Conservation (phyloP, 495 filamentous ascomycete genomes). For the Schizothecium vesticola region DNA sequence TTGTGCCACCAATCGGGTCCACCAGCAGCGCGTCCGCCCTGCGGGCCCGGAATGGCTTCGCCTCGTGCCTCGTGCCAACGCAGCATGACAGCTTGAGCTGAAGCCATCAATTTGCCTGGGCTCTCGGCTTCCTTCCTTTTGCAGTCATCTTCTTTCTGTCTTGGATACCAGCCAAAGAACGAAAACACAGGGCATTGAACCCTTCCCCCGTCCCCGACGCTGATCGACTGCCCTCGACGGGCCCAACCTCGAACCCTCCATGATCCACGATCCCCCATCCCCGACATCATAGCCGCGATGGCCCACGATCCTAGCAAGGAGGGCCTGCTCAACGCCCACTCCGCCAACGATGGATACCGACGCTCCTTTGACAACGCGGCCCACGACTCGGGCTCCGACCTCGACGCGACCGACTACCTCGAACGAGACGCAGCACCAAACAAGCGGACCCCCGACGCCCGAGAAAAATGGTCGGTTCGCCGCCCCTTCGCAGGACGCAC, state of each 20-base stretch:
- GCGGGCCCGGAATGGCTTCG: not conserved
- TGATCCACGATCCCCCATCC: not conserved
- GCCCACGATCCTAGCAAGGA: conserved; percentile 16
- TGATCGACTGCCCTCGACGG: not conserved
- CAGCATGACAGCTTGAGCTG: not conserved
- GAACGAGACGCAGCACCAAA: conserved; percentile 21
- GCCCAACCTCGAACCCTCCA: not conserved
- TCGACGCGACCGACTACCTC: conserved; percentile 40
- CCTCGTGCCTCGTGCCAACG: too few relatives aligned
- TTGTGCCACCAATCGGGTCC: not conserved
- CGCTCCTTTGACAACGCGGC: conserved; percentile 25
- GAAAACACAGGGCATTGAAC: not conserved
- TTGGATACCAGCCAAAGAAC: not conserved
- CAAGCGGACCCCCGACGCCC: conserved; percentile 10
- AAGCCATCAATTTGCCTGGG: not conserved
- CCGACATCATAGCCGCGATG: not conserved
- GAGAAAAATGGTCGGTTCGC: conserved; percentile 15
- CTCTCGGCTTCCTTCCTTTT: too few relatives aligned
- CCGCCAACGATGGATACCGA: conserved; percentile 19
- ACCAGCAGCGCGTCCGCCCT: not conserved
- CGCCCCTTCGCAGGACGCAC: conserved; percentile 28
- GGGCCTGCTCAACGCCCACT: conserved; percentile 14
- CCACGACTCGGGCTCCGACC: conserved; percentile 34
- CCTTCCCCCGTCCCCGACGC: not conserved
- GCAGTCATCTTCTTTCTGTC: not conserved